Evolutionary conservation across 148 eudicot species (phyloP).

Genomic region (Pharnaceum exiguum): DNA sequence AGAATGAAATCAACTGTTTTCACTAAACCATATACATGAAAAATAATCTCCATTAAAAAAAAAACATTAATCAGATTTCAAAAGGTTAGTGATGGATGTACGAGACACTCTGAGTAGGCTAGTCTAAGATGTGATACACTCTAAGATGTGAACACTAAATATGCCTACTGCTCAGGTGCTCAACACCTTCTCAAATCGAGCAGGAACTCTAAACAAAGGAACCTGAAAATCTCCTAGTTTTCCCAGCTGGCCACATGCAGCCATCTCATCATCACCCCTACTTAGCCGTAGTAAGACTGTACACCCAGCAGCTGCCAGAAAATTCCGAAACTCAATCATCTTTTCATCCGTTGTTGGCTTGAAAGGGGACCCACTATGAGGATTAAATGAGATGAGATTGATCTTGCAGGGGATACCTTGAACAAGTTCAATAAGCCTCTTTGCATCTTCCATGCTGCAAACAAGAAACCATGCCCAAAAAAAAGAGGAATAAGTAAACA

Average conservation of each 20-base stretch:
- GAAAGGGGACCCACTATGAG: conserved; percentile 75
- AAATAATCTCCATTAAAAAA: background rate
- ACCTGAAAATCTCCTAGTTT: conserved; percentile 68
- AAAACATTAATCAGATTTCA: background rate
- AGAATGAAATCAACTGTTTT: too few species aligned
- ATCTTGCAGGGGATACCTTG: conserved; percentile 97
- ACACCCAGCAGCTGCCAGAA: conserved; percentile 69
- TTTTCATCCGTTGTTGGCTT: conserved; percentile 69
- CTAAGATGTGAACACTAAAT: too few species aligned
- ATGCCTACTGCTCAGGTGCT: conserved; percentile 4
- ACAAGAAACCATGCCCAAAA: background rate
- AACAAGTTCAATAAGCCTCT: conserved; percentile 73
- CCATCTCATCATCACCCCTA: conserved; percentile 98
- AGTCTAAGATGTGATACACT: too few species aligned
- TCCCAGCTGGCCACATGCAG: conserved; percentile 98
- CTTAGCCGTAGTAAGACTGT: conserved; percentile 65
- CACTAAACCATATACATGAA: too few species aligned
- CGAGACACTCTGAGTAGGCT: background rate
- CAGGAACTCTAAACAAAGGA: conserved; percentile 74
- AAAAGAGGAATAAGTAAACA: background rate
- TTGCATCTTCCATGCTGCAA: conserved; percentile 87
- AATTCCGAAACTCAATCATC: conserved; percentile 81
- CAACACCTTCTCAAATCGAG: conserved; percentile 25
- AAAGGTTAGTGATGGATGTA: background rate
- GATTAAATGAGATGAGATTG: conserved; percentile 91